A percentile compares a stretch with the other conserved stretches of the same genome.
phyloP scores from a whole-genome alignment of 73 alveolate genomes.

The Tetrahymena elliotti region DNA sequence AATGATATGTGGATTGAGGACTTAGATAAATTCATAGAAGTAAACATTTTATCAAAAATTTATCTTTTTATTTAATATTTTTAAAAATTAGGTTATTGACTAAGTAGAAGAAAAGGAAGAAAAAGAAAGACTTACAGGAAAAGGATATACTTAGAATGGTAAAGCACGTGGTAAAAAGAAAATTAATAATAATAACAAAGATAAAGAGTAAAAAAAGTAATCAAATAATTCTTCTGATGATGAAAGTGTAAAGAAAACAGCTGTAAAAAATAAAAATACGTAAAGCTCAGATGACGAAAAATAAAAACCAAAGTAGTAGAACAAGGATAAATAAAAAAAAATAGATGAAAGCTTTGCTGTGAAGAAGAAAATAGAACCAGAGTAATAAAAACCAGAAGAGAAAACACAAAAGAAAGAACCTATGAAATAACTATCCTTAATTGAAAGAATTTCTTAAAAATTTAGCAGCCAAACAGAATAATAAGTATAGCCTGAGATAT shows the following conservation, averaged over 20 bases:
- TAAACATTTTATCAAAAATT: background rate
- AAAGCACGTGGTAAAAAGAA: background rate
- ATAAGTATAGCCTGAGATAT: background rate
- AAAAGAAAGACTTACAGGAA: background rate
- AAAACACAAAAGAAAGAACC: background rate
- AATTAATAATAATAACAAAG: background rate
- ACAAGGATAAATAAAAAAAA: background rate
- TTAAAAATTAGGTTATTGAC: background rate
- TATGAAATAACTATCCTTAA: background rate
- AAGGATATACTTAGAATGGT: background rate
- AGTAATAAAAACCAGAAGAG: background rate
- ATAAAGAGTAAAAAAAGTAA: background rate
- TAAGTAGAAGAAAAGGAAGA: slow-evolving; percentile 17
- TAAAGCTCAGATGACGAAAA: background rate
- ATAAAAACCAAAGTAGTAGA: background rate
- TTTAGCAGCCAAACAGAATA: background rate
- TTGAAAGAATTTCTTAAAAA: background rate
- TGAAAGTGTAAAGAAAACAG: background rate
- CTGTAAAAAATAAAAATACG: background rate
- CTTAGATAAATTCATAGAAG: slow-evolving; percentile 48
- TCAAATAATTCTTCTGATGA: background rate
- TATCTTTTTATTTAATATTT: no score
- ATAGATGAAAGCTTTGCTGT: background rate
- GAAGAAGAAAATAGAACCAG: background rate
- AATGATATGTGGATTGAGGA: slow-evolving; percentile 68